These are phyloP conservation scores for Salvia miltiorrhiza DNA, from an alignment of 257 asterid genomes.

Conservation along the genomic window DNA sequence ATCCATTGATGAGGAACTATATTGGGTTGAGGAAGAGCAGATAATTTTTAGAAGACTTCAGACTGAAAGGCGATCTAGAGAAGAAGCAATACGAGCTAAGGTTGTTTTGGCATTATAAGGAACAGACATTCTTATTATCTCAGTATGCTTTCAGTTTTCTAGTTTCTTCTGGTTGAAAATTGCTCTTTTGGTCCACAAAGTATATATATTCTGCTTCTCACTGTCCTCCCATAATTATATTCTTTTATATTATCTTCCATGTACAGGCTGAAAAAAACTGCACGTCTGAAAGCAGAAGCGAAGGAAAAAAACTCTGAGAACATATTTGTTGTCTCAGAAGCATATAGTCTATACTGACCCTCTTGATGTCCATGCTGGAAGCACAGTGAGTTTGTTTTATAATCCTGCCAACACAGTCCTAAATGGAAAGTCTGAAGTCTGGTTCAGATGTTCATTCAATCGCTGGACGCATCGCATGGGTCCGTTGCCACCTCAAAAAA, in stretches of 20 bases:
- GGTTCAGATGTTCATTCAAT: conserved; percentile 96
- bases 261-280: conserved; percentile 76
- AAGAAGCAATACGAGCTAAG: conserved; percentile 75
- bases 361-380: conserved; percentile 84
- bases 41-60: conserved; percentile 54
- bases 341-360: conserved; percentile 92
- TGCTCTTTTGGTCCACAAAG: background rate
- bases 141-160: background rate
- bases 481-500: conserved; percentile 80
- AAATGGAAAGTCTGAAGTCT: conserved; percentile 86
- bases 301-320: conserved; percentile 72
- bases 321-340: conserved; percentile 84
- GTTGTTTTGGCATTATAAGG: conserved; percentile 34
- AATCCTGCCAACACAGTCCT: conserved; percentile 86
- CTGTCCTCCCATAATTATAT: background rate
- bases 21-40: conserved; percentile 84
- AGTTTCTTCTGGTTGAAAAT: conserved; percentile 9
- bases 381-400: conserved; percentile 67
- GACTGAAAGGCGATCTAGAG: conserved; percentile 66
- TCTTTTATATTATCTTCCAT: conserved; percentile 21
- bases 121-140: background rate
- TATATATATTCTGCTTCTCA: background rate
- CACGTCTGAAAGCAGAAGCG: conserved; percentile 60
- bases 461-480: conserved; percentile 94
- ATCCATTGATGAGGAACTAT: conserved; percentile 47